Base-by-base conservation (phyloP, 2,329 filamentous ascomycete species). In the Aspergillus neotritici region DNA sequence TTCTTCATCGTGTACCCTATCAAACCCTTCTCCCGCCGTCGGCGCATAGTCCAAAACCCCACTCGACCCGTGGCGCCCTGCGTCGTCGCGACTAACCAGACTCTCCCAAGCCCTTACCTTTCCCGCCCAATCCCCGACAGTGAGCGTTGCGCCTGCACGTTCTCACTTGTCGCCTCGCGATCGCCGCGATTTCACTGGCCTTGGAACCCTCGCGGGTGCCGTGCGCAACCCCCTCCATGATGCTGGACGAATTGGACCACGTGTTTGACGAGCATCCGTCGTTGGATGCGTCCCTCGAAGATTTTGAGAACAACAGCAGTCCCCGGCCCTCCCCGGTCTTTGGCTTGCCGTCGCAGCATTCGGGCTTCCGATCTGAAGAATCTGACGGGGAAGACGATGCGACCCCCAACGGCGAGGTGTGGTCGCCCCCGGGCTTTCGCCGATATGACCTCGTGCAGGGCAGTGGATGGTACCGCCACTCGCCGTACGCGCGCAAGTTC, bases 391-490 rank as follows among this genome's bases (percentile, higher is more conserved):
- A 67, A 42, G 65, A 63, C 31, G 67, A 66, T 21, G 59, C 60
- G 31, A 52, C 52, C 4, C 48, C 57, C 29, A 65, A 67, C 17
- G 62, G 60, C 41, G 73, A 75, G 37, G 78, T 78, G 28, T 84
- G 80, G 79, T 82, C 79, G 41, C 82, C 82, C 32, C 82, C 82
- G 2, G 80, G 80, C 10, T 82, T 81, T 73, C 73, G 78, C 47
- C 60, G 64, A 21, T 58, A 60, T 44, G 67, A 69, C 51, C 76
- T 73, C 55, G 62, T 66, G 41, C 65, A 72, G 48, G 79, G 76
- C 50, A 82, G 76, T 57, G 72, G 73, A 47, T 80, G 78, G 78
- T 69, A 69, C 60, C 61, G 71, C 48, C 64, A 74, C 58, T 65
- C 71, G 54, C 66, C 70, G 38, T 78, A 81, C 61, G 54, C 68